phyloP scores from a whole-genome alignment of 2,329 filamentous ascomycete species.

The Didymella keratinophila region DNA sequence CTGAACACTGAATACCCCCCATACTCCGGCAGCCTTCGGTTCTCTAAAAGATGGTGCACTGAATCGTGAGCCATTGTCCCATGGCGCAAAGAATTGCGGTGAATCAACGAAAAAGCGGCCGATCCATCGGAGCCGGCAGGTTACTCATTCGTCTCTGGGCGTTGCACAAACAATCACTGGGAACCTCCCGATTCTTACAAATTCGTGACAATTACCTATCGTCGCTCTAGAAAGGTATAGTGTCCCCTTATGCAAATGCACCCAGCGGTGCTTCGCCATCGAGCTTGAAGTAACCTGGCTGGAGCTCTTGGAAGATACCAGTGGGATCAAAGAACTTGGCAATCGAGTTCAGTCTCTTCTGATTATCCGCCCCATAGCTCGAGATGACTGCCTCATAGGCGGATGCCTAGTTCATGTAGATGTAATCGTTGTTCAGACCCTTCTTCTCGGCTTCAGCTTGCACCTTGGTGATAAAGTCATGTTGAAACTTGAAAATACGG shows the following conservation, averaged over 20 bases:
- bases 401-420: slow-evolving; percentile 60
- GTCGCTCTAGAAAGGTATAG: too few relatives aligned
- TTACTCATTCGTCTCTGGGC: too few relatives aligned
- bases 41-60: too few relatives aligned
- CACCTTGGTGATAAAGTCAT: slow-evolving; percentile 27
- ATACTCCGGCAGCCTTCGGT: too few relatives aligned
- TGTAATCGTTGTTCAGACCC: slow-evolving; percentile 29
- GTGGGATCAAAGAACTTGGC: slow-evolving; percentile 26
- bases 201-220: too few relatives aligned
- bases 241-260: neutral
- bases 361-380: slow-evolving; percentile 53
- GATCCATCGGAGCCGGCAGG: too few relatives aligned
- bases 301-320: slow-evolving; percentile 31
- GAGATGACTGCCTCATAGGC: slow-evolving; percentile 53
- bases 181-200: too few relatives aligned
- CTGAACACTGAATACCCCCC: too few relatives aligned
- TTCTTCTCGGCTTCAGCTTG: slow-evolving; percentile 23
- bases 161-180: too few relatives aligned
- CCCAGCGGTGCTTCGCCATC: slow-evolving; percentile 32
- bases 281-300: slow-evolving; percentile 35
- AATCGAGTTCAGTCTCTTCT: slow-evolving; percentile 20
- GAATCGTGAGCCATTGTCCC: too few relatives aligned
- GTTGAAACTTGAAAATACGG: slow-evolving; percentile 32
- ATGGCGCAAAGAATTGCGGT: too few relatives aligned
- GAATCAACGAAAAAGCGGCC: too few relatives aligned